phyloP scores from a whole-genome alignment of 2,329 filamentous ascomycete genomes.

The Calonectria henricotiae region DNA sequence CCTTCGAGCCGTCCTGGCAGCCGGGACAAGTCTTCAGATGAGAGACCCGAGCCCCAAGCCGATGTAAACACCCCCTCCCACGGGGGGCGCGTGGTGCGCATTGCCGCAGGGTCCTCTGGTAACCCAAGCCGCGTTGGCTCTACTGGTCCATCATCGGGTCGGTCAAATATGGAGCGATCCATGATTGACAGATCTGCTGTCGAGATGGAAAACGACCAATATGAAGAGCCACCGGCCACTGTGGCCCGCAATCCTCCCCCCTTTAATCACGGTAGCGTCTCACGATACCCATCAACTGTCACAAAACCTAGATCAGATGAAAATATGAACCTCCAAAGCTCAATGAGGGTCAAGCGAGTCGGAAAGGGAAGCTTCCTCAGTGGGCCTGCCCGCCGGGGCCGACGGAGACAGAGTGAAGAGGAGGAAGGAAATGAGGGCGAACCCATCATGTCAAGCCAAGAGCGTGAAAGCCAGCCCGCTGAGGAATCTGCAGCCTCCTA shows the following conservation, averaged over 20 bases:
- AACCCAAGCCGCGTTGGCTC: conserved; percentile 60
- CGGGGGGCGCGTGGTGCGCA: conserved; percentile 70
- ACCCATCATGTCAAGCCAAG: conserved; percentile 59
- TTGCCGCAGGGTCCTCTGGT: conserved; percentile 69
- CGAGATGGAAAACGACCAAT: conserved; percentile 65
- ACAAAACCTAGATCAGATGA: conserved; percentile 72
- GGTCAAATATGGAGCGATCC: conserved; percentile 57
- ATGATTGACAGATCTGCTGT: conserved; percentile 55
- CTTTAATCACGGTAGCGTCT: conserved; percentile 68
- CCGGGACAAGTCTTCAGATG: conserved; percentile 62
- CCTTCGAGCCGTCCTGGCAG: conserved; percentile 61
- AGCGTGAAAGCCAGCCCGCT: conserved; percentile 61
- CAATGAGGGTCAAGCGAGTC: conserved; percentile 83
- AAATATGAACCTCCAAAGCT: conserved; percentile 78
- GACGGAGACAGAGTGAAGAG: conserved; percentile 69
- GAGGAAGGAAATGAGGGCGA: conserved; percentile 67
- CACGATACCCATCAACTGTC: conserved; percentile 68
- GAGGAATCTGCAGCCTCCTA: conserved; percentile 64
- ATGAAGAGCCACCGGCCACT: conserved; percentile 67
- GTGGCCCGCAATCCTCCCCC: conserved; percentile 65
- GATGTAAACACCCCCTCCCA: conserved; percentile 72
- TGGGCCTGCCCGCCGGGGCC: conserved; percentile 83
- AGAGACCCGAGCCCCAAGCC: conserved; percentile 56
- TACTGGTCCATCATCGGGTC: conserved; percentile 58
- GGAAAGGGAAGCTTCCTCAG: conserved; percentile 86